Conservation (phyloP, 2,329 filamentous ascomycete genomes). For the Cryphonectria nitschkei region DNA sequence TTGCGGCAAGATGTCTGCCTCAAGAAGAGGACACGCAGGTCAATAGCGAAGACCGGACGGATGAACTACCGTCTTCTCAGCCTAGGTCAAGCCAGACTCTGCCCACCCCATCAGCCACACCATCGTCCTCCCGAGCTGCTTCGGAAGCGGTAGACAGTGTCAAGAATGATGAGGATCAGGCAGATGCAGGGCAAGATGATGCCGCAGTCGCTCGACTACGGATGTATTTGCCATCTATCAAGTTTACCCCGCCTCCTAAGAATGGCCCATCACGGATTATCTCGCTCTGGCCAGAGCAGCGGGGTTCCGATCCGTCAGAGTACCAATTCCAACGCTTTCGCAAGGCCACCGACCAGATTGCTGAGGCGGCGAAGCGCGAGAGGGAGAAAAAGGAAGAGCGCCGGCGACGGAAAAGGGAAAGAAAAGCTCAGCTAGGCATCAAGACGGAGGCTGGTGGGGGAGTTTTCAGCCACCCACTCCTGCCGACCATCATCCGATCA, state of each 20-base stretch:
- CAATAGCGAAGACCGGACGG: not conserved
- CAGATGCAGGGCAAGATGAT: conserved; percentile 34
- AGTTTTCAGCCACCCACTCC: conserved; percentile 17
- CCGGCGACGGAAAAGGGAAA: conserved; percentile 36
- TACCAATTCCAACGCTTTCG: conserved; percentile 36
- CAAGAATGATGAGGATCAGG: conserved; percentile 25
- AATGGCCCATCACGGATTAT: conserved; percentile 36
- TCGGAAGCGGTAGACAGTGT: conserved; percentile 20
- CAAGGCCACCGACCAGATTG: conserved; percentile 8
- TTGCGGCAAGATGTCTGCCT: conserved; percentile 11
- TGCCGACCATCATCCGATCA: conserved; percentile 17
- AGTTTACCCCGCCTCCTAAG: conserved; percentile 33
- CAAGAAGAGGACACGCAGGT: not conserved
- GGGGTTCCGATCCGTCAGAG: conserved; percentile 39
- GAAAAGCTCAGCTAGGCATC: conserved; percentile 20
- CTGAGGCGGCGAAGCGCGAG: conserved; percentile 16
- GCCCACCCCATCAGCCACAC: conserved; percentile 26
- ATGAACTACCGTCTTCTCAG: conserved; percentile 11
- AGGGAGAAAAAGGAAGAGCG: conserved; percentile 33
- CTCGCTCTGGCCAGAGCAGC: conserved; percentile 40
- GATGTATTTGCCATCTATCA: conserved; percentile 39
- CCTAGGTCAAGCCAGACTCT: conserved; percentile 14
- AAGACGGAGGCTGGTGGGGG: conserved; percentile 33
- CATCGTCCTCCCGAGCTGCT: conserved; percentile 24
- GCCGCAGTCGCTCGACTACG: conserved; percentile 40